phyloP scores from a whole-genome alignment of 2,329 filamentous ascomycete species.

The Dactylella cylindrospora region DNA sequence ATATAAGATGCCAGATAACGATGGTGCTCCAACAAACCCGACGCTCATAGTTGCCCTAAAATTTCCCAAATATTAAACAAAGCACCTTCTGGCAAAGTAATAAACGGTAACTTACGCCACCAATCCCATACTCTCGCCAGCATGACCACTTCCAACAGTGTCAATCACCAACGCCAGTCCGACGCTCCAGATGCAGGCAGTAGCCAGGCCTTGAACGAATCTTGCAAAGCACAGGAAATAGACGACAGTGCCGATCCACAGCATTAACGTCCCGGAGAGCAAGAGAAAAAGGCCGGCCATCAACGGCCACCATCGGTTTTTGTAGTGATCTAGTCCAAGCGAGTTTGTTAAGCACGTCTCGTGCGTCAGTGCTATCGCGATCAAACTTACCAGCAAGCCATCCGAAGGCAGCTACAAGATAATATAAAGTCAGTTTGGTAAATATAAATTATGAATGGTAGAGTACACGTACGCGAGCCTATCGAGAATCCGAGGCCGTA shows the following conservation, averaged over 20 bases:
- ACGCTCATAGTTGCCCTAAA: slow-evolving; percentile 41
- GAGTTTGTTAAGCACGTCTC: slow-evolving; percentile 3
- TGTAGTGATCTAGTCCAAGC: slow-evolving; percentile 23
- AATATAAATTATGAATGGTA: not conserved
- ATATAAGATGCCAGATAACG: slow-evolving; percentile 35
- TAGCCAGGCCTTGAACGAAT: slow-evolving; percentile 42
- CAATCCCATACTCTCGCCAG: slow-evolving; percentile 36
- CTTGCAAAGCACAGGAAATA: slow-evolving; percentile 29
- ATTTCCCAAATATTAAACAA: slow-evolving; percentile 1
- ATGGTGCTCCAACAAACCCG: slow-evolving; percentile 38
- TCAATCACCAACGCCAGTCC: slow-evolving; percentile 41
- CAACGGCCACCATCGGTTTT: slow-evolving; percentile 37
- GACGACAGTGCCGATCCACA: slow-evolving; percentile 30
- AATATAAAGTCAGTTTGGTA: slow-evolving; percentile 3
- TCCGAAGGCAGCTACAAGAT: slow-evolving; percentile 34
- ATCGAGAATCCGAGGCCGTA: slow-evolving; percentile 40
- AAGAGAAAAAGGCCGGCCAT: slow-evolving; percentile 34
- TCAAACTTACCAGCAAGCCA: slow-evolving; percentile 36
- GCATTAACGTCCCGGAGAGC: slow-evolving; percentile 34
- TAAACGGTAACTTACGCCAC: slow-evolving; percentile 23
- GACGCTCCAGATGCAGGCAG: slow-evolving; percentile 40
- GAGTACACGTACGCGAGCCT: slow-evolving; percentile 34
- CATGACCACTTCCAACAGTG: slow-evolving; percentile 41
- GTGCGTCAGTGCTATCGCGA: not conserved
- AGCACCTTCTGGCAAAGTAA: not conserved